Evolutionary conservation across 495 filamentous ascomycete genomes (phyloP).

Genomic region (Podospora appendiculata): DNA sequence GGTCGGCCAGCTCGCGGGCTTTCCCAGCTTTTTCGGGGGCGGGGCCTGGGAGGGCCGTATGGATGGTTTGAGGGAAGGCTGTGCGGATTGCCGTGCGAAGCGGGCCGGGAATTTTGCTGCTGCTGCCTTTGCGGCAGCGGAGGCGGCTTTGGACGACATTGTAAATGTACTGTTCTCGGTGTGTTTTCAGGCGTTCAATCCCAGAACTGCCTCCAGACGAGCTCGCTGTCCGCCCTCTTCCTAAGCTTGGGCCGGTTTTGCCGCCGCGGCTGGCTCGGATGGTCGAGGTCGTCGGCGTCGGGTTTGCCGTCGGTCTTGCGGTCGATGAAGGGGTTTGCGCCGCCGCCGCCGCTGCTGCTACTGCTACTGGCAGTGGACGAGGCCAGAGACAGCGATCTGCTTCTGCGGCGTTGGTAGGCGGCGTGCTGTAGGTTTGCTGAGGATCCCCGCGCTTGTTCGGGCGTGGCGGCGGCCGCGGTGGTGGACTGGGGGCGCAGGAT

Average conservation of each 20-base stretch:
- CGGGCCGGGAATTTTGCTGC: neutral
- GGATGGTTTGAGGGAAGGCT: no score
- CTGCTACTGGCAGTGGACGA: neutral
- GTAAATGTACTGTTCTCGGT: neutral
- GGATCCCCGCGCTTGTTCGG: neutral
- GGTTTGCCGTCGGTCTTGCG: neutral
- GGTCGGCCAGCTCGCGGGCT: slow-evolving; percentile 23
- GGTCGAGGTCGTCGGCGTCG: neutral
- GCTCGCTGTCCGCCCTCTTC: neutral
- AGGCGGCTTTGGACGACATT: neutral
- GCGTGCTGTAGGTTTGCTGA: no score
- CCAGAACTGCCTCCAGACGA: slow-evolving; percentile 9
- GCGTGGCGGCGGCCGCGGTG: neutral
- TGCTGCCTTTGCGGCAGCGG: neutral
- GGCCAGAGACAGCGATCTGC: no score
- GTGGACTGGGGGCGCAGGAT: neutral
- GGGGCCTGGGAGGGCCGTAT: neutral
- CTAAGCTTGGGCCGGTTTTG: neutral
- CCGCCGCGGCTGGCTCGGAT: neutral
- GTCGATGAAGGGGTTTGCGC: neutral
- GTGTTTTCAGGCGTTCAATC: neutral
- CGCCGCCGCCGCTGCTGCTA: neutral
- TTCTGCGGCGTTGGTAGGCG: no score
- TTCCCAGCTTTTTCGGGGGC: neutral
- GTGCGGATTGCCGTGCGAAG: no score